Percentiles rank a stretch among this genome's conserved stretches.
phyloP scores from a whole-genome alignment of 1,139 yeast genomes.

The Zygoascus meyerae region DNA sequence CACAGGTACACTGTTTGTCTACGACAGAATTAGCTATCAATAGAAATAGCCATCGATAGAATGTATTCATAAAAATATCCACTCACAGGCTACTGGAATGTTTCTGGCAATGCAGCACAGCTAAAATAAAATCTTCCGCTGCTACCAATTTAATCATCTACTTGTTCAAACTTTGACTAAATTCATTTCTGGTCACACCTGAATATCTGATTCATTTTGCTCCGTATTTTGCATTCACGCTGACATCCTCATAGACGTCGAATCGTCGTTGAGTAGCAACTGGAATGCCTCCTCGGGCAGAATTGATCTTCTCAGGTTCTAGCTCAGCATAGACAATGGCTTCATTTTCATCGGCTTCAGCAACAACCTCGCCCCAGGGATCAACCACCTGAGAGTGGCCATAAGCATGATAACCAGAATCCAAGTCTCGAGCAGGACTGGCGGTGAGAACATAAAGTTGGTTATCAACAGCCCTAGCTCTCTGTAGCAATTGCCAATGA shows the following conservation, averaged over 20 bases:
- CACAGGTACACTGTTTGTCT: too few relatives aligned
- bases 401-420: conserved; percentile 75
- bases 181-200: too few relatives aligned
- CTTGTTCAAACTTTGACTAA: too few relatives aligned
- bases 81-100: too few relatives aligned
- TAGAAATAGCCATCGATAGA: too few relatives aligned
- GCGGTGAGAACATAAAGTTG: conserved; percentile 74
- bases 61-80: too few relatives aligned
- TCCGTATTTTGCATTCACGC: conserved; percentile 36
- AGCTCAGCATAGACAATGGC: conserved; percentile 75
- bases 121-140: too few relatives aligned
- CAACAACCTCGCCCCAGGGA: conserved; percentile 74
- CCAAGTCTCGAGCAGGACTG: conserved; percentile 80
- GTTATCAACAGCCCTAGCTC: conserved; percentile 86
- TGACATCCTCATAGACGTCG: conserved; percentile 74
- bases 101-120: too few relatives aligned
- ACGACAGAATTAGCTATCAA: too few relatives aligned
- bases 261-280: conserved; percentile 74
- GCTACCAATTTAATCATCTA: too few relatives aligned
- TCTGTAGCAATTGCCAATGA: conserved; percentile 86
- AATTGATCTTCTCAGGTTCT: conserved; percentile 55
- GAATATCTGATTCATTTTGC: conserved; percentile 11
- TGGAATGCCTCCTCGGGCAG: conserved; percentile 69
- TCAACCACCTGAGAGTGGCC: conserved; percentile 88
- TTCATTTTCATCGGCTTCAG: conserved; percentile 83